Evolutionary conservation across 2,329 filamentous ascomycete species (phyloP), one percentile per base, ranked within the genome.

Genomic region (Curvularia spicifera): DNA sequence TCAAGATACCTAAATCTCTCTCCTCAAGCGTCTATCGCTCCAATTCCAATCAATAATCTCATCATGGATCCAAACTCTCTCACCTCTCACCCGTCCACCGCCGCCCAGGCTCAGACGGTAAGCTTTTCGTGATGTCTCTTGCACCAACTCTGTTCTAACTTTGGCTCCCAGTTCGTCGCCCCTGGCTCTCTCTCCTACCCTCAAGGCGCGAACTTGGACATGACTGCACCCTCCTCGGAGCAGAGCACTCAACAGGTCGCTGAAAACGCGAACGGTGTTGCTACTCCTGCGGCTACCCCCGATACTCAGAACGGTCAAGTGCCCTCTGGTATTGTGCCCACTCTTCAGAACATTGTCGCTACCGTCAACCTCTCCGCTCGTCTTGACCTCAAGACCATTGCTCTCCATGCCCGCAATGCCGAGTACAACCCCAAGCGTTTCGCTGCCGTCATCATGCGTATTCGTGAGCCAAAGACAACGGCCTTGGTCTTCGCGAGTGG

Each of bases 391-490:
- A 98, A 98, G 90, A 98, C 95, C 71, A 98, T 99, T 78, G 95
- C 95, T 71, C 86, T 98, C 77, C 95, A 99, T 80, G 95, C 95
- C 65, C 89, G 95, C 81, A 99, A 98, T 79, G 95, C 95, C 65
- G 95, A 98, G 84, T 97, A 97, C 85, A 97, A 97, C 77, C 93
- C 93, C 63, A 97, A 97, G 93, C 94, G 94, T 90, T 98, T 98
- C 77, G 95, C 94, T 71, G 94, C 94, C 76, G 94, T 98, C 67
- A 98, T 99, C 80, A 98, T 99, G 95, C 93, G 95, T 83, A 99
- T 99, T 70, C 93, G 95, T 74, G 95, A 99, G 74, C 95, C 95
- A 60, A 99, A 99, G 84, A 99, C 95, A 4, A 99, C 95, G 2
- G 95, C 95, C 5, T 82, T 99, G 56, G 98, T 99, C 83, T 99